A percentile compares a stretch with the other conserved stretches of the same genome.
phyloP scores from a whole-genome alignment of 2,329 filamentous ascomycete species.

The Hymenoscyphus fructigenus region DNA sequence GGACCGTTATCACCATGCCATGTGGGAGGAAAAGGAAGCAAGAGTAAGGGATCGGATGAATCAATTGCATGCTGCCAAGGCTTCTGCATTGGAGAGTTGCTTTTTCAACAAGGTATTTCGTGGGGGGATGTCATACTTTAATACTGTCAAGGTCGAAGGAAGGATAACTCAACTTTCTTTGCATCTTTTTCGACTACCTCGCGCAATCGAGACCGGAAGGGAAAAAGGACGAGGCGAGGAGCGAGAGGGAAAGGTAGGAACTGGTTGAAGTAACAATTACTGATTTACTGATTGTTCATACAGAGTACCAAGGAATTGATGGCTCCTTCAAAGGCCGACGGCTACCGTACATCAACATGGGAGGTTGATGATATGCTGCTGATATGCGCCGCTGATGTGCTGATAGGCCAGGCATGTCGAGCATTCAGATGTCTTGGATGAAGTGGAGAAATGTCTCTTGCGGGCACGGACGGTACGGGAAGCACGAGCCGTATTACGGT shows the following conservation, averaged over 20 bases:
- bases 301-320: neutral
- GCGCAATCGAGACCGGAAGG: no score
- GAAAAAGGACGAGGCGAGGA: no score
- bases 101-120: neutral
- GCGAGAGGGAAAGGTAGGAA: neutral
- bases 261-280: neutral
- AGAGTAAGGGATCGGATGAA: constrained; percentile 2
- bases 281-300: neutral
- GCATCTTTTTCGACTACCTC: no score
- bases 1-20: constrained; percentile 2
- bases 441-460: constrained; percentile 1
- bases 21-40: neutral
- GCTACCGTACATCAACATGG: neutral
- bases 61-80: neutral
- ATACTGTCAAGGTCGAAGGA: neutral
- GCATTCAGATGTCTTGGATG: neutral
- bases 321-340: neutral
- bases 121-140: no score
- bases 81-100: neutral
- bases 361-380: neutral
- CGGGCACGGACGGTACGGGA: neutral
- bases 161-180: neutral
- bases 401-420: neutral
- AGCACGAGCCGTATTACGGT: neutral
- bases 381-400: neutral